Evolutionary conservation across 73 alveolate species (phyloP).

Genomic region (Symbiodinium natans): DNA sequence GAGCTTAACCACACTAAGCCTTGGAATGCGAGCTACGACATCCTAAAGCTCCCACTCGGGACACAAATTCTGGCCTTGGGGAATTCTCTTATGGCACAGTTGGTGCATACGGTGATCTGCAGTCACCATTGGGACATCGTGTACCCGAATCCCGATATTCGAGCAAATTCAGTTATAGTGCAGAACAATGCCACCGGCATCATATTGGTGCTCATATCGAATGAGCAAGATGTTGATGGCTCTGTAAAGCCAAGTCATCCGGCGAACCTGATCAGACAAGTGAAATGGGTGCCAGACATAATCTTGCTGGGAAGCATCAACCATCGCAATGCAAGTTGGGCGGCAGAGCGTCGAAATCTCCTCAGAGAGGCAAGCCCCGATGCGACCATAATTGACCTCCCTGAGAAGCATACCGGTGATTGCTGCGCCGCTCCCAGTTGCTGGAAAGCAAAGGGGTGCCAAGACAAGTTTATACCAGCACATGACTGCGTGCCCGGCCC

Average conservation of each 20-base stretch:
- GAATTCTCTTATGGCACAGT: background rate
- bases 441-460: background rate
- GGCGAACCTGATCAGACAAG: background rate
- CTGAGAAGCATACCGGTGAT: conserved; percentile 1
- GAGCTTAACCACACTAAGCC: background rate
- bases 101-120: background rate
- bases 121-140: background rate
- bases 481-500: background rate
- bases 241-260: background rate
- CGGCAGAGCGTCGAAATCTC: background rate
- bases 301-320: background rate
- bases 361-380: background rate
- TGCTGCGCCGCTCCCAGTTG: background rate
- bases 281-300: background rate
- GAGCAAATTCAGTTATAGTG: background rate
- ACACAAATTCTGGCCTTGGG: background rate
- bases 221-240: background rate
- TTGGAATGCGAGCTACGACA: background rate
- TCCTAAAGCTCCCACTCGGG: background rate
- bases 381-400: background rate
- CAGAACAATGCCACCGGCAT: background rate
- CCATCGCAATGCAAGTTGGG: background rate
- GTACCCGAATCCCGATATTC: background rate
- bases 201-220: background rate
- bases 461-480: background rate